Evolutionary conservation across 805 yeast genomes (phyloP).

Genomic region (Grigorovia jiainica): DNA sequence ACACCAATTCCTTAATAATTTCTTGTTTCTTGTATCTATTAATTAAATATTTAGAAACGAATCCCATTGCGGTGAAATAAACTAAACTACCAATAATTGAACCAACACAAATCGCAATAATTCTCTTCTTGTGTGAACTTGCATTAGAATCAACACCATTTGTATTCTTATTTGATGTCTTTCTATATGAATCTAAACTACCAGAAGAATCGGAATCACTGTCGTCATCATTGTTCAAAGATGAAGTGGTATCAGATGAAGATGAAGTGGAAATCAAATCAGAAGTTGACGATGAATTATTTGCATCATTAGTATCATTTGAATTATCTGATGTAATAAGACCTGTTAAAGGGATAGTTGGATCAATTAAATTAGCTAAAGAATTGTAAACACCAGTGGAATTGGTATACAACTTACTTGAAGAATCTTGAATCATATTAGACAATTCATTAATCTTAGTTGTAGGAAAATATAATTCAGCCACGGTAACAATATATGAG

Average conservation of each 20-base stretch:
- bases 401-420: conserved; percentile 52
- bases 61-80: conserved; percentile 52
- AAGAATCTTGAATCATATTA: conserved; percentile 37
- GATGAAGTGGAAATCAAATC: not conserved
- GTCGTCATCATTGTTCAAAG: conserved; percentile 19
- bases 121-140: conserved; percentile 31
- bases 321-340: conserved; percentile 3
- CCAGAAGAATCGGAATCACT: conserved; percentile 5
- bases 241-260: conserved; percentile 40
- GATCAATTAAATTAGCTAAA: conserved; percentile 64
- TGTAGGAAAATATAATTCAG: conserved; percentile 74
- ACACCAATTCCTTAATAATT: conserved; percentile 14
- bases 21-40: conserved; percentile 23
- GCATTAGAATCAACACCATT: conserved; percentile 9
- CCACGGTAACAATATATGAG: conserved; percentile 74
- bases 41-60: conserved; percentile 44
- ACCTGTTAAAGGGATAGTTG: conserved; percentile 25
- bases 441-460: conserved; percentile 42
- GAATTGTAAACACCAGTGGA: conserved; percentile 42
- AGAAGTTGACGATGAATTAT: not conserved
- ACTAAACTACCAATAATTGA: conserved; percentile 66
- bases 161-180: conserved; percentile 9
- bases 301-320: not conserved
- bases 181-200: conserved; percentile 3
- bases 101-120: conserved; percentile 77